These are phyloP conservation scores for Paramecium primaurelia DNA, from an alignment of 73 alveolate genomes.

Conservation along the genomic window DNA sequence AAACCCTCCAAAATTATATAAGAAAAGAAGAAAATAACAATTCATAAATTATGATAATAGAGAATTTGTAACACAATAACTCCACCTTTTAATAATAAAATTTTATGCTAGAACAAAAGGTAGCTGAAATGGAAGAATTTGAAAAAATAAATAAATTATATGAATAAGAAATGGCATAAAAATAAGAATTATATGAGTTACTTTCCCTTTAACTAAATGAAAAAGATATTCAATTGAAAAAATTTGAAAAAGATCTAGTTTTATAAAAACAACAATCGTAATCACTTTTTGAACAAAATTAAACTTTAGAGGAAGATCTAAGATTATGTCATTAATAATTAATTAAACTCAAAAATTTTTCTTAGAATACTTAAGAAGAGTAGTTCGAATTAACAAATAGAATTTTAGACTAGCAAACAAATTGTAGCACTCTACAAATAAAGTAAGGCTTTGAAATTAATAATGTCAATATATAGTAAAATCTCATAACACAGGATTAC, in stretches of 20 bases:
- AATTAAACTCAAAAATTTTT: neutral
- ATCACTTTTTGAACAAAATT: neutral
- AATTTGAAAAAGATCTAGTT: neutral
- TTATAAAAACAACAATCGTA: neutral
- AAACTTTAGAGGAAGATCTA: neutral
- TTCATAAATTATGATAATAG: neutral
- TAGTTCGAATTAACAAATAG: neutral
- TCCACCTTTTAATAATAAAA: neutral
- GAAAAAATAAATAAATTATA: neutral
- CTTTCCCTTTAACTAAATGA: neutral
- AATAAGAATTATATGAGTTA: neutral
- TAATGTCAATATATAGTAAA: neutral
- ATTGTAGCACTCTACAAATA: neutral
- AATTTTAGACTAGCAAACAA: neutral
- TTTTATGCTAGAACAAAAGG: neutral
- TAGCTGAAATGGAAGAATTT: neutral
- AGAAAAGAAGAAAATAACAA: neutral
- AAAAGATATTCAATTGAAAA: neutral
- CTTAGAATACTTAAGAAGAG: neutral
- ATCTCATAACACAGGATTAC: neutral
- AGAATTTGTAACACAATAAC: neutral
- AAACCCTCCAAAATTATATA: neutral
- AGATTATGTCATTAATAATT: neutral
- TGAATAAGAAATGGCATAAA: neutral
- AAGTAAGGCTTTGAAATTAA: neutral